These are phyloP conservation scores for Lentinula detonsa DNA, from an alignment of 768 basidiomycete genomes.

Conservation along the genomic window DNA sequence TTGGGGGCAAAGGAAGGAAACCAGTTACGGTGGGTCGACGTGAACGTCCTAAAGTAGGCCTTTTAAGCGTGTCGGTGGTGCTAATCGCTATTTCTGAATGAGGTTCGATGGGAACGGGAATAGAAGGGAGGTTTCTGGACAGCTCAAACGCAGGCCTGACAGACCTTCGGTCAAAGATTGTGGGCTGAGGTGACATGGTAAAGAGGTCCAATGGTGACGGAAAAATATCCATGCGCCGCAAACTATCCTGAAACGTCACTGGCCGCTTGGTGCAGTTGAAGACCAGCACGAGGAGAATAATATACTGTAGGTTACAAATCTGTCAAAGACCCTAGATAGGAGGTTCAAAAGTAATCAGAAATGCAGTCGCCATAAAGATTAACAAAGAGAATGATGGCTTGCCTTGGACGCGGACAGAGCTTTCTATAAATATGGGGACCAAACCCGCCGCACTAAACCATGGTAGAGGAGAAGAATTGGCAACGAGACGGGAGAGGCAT, in stretches of 20 bases:
- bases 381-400: not conserved
- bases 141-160: constrained; percentile 7
- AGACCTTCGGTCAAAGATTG: constrained; percentile 5
- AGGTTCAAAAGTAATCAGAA: not conserved
- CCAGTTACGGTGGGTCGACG: constrained; percentile 25
- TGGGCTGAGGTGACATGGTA: constrained; percentile 2
- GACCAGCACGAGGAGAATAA: not conserved
- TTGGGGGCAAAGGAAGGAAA: constrained; percentile 49
- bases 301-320: not conserved
- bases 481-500: not conserved
- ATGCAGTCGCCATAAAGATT: not conserved
- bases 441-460: not conserved
- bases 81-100: not conserved
- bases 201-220: not conserved
- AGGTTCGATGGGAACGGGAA: constrained; percentile 5
- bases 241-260: not conserved
- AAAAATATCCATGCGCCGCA: not conserved
- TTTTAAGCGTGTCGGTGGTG: not conserved
- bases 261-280: not conserved
- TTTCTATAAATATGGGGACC: not conserved
- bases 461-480: not conserved
- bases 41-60: not conserved
- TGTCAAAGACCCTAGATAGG: constrained; percentile 2
- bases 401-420: not conserved
- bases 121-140: constrained; percentile 13